These are phyloP conservation scores for Berkeleyomyces basicola DNA, from an alignment of 2,329 filamentous ascomycete species.

Conservation along the genomic window DNA sequence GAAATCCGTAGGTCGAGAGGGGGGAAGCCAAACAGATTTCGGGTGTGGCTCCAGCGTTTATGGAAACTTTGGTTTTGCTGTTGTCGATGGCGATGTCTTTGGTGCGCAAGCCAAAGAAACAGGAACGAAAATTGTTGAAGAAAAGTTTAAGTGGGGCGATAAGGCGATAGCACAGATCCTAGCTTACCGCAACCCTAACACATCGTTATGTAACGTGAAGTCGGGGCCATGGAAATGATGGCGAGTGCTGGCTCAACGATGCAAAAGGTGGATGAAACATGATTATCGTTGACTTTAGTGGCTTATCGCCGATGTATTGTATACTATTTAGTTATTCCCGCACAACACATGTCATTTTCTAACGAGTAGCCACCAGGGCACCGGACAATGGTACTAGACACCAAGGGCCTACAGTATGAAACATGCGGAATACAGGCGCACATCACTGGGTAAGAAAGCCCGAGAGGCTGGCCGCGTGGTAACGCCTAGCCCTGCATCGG, in stretches of 20 bases:
- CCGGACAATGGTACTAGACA: background rate
- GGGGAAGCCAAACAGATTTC: no score
- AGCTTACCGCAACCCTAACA: background rate
- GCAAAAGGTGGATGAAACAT: no score
- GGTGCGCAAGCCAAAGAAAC: background rate
- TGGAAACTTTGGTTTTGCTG: no score
- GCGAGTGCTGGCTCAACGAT: no score
- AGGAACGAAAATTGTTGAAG: background rate
- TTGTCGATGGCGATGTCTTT: background rate
- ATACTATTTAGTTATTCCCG: no score
- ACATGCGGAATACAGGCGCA: background rate
- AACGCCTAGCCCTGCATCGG: background rate
- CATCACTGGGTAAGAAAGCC: no score
- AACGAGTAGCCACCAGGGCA: background rate
- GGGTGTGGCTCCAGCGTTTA: no score
- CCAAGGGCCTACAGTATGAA: background rate
- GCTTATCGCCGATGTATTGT: no score
- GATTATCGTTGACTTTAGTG: no score
- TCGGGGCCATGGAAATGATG: no score
- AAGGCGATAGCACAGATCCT: background rate
- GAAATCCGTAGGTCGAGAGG: no score
- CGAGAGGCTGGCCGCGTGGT: background rate
- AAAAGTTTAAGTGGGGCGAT: constrained; percentile 8
- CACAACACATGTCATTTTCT: background rate
- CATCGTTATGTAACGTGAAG: no score